Conservation (phyloP, 192 early-diverging fungal genomes). For the Spinellus fusiger region DNA sequence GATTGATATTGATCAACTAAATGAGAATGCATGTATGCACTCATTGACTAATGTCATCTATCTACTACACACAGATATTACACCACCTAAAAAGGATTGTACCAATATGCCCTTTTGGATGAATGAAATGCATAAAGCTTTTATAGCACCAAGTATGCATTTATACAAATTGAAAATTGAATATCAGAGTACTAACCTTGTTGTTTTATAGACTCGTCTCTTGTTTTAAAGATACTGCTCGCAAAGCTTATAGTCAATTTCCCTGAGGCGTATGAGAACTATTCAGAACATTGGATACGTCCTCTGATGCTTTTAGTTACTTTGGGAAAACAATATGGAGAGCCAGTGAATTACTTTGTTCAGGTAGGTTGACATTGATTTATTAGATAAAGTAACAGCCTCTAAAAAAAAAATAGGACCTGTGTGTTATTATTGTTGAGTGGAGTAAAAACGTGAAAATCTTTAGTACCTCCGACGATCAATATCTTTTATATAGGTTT, state of each 20-base stretch:
- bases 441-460: conserved; percentile 48
- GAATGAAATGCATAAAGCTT: conserved; percentile 46
- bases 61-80: conserved; percentile 40
- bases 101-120: conserved; percentile 59
- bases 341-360: conserved; percentile 64
- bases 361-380: conserved; percentile 36
- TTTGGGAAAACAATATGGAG: conserved; percentile 45
- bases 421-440: conserved; percentile 56
- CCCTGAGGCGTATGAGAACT: conserved; percentile 55
- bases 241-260: conserved; percentile 61
- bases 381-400: not conserved
- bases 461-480: conserved; percentile 28
- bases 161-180: not conserved
- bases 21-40: conserved; percentile 61
- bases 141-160: conserved; percentile 31
- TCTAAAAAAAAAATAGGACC: conserved; percentile 37
- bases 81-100: conserved; percentile 26
- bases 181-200: not conserved
- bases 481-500: conserved; percentile 36
- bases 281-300: conserved; percentile 53
- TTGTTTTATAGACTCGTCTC: conserved; percentile 30
- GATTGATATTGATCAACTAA: conserved; percentile 49
- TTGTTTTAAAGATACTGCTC: conserved; percentile 58
- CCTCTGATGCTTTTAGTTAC: conserved; percentile 49
- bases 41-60: conserved; percentile 50